Base-by-base conservation (phyloP, 2,329 filamentous ascomycete species). In the Alternaria longipes region DNA sequence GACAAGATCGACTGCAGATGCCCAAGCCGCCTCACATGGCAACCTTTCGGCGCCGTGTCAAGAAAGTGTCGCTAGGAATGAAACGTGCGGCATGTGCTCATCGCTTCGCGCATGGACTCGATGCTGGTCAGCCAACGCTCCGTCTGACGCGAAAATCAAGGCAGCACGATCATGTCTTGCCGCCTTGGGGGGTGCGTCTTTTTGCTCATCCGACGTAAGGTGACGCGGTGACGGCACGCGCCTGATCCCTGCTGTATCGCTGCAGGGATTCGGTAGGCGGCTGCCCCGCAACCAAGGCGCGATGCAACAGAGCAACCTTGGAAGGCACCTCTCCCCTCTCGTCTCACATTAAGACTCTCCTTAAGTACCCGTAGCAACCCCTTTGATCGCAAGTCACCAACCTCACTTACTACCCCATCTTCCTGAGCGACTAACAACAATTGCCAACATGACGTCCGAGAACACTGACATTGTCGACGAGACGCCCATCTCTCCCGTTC, bases 401-500 rank as follows among this genome's bases (percentile, higher is more conserved):
- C 40, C 56, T 32, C 42, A 49, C 59, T 56, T 44, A 56, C 57
- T 8, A 22, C 40, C 45, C 51, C 16, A 41, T 18, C 20, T 24
- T 38, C 44, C 24, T 28, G 44, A 49, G 38, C 22, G 42, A 66
- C 65, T 65, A 57, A 67, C 59, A 28, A 46, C 38, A 24, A 38
- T 41, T 32, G 32, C 26, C 66, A 70, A 18, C 70, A 78, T 77
- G 74, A 58, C 74, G 44, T 66, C 73, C 59, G 67, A 71, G 56
- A 56, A 65, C 55, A 59, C 62, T 53, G 65, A 63, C 55, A 45
- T 63, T 54, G 63, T 81, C 64, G 79, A 81, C 69, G 71, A 74
- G 63, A 79, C 78, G n/a, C 75, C 78, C 68, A 80, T 81, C 71
- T 77, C 78, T 22, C 79, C 79, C 45, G 75, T 77, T 54, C 75